phyloP scores from a whole-genome alignment of 1,139 yeast genomes.

The Lodderomyces metapsilosis region DNA sequence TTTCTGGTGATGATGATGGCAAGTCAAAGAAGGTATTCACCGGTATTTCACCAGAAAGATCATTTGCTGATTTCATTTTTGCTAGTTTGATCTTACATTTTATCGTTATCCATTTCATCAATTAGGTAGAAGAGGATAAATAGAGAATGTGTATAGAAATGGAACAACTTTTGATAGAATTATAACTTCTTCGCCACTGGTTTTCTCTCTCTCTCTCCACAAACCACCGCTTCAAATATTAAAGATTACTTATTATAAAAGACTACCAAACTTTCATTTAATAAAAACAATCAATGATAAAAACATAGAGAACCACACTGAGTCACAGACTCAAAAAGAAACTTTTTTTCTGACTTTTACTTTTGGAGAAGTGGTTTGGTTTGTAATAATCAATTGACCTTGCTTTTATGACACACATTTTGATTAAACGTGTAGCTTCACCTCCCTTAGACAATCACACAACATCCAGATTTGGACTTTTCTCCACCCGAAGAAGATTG shows the following conservation, averaged over 20 bases:
- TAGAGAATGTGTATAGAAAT: background rate
- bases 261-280: background rate
- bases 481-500: slow-evolving; percentile 26
- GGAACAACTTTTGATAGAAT: no score
- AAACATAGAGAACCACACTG: background rate
- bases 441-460: slow-evolving; percentile 38
- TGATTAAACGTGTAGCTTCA: no score
- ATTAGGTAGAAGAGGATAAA: slow-evolving; percentile 38
- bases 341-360: background rate
- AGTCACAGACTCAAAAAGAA: slow-evolving; percentile 1
- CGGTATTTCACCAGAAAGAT: slow-evolving; percentile 68
- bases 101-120: slow-evolving; percentile 86
- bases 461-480: slow-evolving; percentile 42
- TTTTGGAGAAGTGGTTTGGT: background rate
- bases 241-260: background rate
- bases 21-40: slow-evolving; percentile 35
- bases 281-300: background rate
- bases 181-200: background rate
- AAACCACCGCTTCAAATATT: no score
- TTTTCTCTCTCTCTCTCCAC: background rate
- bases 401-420: background rate
- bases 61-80: slow-evolving; percentile 85
- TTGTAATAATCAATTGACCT: background rate
- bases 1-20: background rate
- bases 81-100: slow-evolving; percentile 90